phyloP scores from a whole-genome alignment of 106 monocot species.

The Ottelia alismoides region DNA sequence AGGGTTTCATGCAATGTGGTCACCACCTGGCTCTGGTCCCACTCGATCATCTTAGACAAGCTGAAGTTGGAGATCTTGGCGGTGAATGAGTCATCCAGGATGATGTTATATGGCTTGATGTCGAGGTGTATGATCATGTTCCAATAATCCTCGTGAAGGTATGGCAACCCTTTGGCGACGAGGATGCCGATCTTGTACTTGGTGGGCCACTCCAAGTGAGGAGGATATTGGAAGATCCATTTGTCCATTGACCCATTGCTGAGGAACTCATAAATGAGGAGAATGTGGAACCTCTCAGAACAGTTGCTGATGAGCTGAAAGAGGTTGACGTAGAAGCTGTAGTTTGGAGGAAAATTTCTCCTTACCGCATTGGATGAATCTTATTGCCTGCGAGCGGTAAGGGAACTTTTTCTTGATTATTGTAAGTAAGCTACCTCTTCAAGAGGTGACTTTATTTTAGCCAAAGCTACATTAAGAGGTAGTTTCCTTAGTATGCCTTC shows the following conservation, averaged over 20 bases:
- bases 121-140: slow-evolving; percentile 30
- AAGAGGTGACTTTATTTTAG: too few species aligned
- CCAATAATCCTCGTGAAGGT: slow-evolving; percentile 33
- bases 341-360: too few species aligned
- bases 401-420: too few species aligned
- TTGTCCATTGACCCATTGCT: slow-evolving; percentile 23
- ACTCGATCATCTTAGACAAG: slow-evolving; percentile 36
- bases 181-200: slow-evolving; percentile 21
- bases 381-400: too few species aligned
- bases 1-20: too few species aligned
- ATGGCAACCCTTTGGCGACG: slow-evolving; percentile 25
- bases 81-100: slow-evolving; percentile 32
- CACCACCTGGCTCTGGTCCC: slow-evolving; percentile 31
- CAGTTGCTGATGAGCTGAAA: too few species aligned
- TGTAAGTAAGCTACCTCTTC: too few species aligned
- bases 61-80: slow-evolving; percentile 44
- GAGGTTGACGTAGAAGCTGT: too few species aligned
- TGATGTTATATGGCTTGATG: slow-evolving; percentile 32
- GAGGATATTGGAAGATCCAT: slow-evolving; percentile 27
- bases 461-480: too few species aligned
- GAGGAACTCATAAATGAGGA: slow-evolving; percentile 23
- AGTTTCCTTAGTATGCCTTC: too few species aligned
- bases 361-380: too few species aligned
- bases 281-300: too few species aligned
- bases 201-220: slow-evolving; percentile 19